Percentiles rank a stretch among this genome's conserved stretches.
These are phyloP conservation scores for Podochytrium sp. DNA, from an alignment of 192 early-diverging fungal species.

Conservation along the genomic window DNA sequence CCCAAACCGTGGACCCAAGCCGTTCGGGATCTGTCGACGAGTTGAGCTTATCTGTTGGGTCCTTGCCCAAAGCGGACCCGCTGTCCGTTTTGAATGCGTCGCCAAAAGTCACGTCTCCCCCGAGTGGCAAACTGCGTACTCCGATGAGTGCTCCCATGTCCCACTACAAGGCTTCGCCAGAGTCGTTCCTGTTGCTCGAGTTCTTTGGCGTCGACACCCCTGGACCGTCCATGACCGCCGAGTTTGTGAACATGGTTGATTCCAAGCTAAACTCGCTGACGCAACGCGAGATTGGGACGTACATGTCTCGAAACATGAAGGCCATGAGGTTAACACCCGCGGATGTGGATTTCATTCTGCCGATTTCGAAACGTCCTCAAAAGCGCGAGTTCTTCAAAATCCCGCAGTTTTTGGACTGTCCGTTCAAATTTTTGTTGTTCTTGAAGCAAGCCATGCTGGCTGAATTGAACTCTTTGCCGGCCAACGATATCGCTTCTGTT, in stretches of 20 bases:
- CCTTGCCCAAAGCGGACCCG: background rate
- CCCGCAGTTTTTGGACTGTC: slow-evolving; percentile 58
- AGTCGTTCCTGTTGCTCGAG: slow-evolving; percentile 61
- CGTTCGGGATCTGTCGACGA: background rate
- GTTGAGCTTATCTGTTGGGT: background rate
- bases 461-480: slow-evolving; percentile 36
- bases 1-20: background rate
- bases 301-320: slow-evolving; percentile 67
- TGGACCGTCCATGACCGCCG: slow-evolving; percentile 57
- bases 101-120: slow-evolving; percentile 1
- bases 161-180: slow-evolving; percentile 7
- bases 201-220: slow-evolving; percentile 74
- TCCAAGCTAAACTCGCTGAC: slow-evolving; percentile 63
- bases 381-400: slow-evolving; percentile 48
- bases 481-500: slow-evolving; percentile 37
- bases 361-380: slow-evolving; percentile 43
- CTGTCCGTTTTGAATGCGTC: background rate
- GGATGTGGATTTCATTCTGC: slow-evolving; percentile 82
- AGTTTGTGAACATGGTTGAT: slow-evolving; percentile 69
- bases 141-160: no score
- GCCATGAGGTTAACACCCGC: slow-evolving; percentile 65
- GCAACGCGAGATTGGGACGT: slow-evolving; percentile 63
- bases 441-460: slow-evolving; percentile 65
- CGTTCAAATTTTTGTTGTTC: slow-evolving; percentile 65
- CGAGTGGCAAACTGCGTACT: background rate